Evolutionary conservation across 306 rosid genomes (phyloP).

Genomic region (Senna tora): DNA sequence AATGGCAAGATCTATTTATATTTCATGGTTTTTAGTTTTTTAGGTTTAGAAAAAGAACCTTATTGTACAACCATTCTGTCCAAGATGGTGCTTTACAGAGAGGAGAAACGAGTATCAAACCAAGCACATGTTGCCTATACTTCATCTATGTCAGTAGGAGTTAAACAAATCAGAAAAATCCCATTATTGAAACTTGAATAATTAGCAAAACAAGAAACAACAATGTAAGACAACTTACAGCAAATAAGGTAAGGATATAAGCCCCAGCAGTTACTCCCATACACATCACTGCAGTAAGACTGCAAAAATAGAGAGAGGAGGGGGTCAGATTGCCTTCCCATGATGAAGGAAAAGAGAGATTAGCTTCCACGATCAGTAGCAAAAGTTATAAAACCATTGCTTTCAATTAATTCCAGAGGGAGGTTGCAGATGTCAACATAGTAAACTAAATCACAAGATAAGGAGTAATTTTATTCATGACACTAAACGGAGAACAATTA

Average conservation of each 20-base stretch:
- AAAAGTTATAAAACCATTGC: conserved; percentile 26
- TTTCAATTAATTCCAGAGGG: conserved; percentile 32
- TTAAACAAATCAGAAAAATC: conserved; percentile 28
- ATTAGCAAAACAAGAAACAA: conserved; percentile 3
- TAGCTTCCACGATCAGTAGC: conserved; percentile 25
- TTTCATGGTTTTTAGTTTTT: conserved; percentile 1
- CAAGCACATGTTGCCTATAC: conserved; percentile 78
- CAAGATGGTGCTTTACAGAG: conserved; percentile 86
- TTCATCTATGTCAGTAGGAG: conserved; percentile 69
- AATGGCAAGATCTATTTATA: conserved; percentile 19
- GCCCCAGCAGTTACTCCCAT: conserved; percentile 99
- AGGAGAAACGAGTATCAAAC: conserved; percentile 93
- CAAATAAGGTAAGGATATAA: conserved; percentile 82
- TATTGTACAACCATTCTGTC: conserved; percentile 93
- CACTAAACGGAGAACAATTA: conserved; percentile 21
- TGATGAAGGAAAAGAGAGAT: conserved; percentile 1
- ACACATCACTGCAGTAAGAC: conserved; percentile 92
- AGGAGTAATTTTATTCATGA: background rate
- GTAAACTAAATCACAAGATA: conserved; percentile 8
- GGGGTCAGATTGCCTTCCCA: conserved; percentile 41
- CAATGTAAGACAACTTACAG: conserved; percentile 63
- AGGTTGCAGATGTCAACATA: conserved; percentile 25
- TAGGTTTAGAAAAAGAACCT: conserved; percentile 62
- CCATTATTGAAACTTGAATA: conserved; percentile 23
- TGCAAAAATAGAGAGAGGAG: conserved; percentile 38